Evolutionary conservation across 768 basidiomycete species (phyloP).

Genomic region (Tremella mesenterica): DNA sequence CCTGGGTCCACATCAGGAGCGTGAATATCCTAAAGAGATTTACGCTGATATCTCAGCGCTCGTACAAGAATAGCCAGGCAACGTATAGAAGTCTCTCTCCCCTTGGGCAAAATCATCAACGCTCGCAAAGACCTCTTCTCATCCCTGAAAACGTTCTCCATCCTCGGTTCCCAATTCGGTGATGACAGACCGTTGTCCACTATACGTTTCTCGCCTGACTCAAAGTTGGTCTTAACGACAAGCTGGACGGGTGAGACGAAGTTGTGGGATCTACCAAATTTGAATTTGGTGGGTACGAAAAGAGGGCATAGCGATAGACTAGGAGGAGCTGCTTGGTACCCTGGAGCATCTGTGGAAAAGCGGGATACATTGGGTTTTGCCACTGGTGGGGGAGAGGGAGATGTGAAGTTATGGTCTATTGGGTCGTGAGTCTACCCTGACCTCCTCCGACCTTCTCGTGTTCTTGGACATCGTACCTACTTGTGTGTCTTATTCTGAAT

Average conservation of each 20-base stretch:
- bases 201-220: constrained; percentile 90
- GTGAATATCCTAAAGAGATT: too few species aligned
- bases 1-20: too few species aligned
- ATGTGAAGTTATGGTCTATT: constrained; percentile 80
- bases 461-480: too few species aligned
- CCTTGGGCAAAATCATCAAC: constrained; percentile 81
- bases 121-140: constrained; percentile 81
- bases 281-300: constrained; percentile 66
- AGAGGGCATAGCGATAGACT: constrained; percentile 83
- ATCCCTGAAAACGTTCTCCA: constrained; percentile 82
- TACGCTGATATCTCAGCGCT: constrained; percentile 63
- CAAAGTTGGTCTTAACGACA: constrained; percentile 75
- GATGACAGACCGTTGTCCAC: constrained; percentile 90
- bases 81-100: constrained; percentile 76
- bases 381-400: constrained; percentile 81
- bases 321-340: constrained; percentile 97
- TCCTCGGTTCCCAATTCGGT: constrained; percentile 94
- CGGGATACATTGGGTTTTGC: constrained; percentile 68
- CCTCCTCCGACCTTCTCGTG: not conserved
- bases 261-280: constrained; percentile 88
- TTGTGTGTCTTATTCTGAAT: too few species aligned
- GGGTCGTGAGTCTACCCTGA: constrained; percentile 56
- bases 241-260: constrained; percentile 95
- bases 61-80: constrained; percentile 88
- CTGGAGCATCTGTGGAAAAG: constrained; percentile 71